Evolutionary conservation across 176 grass and related monocot genomes (phyloP).

Genomic region (Hsuehochloa calcarea): DNA sequence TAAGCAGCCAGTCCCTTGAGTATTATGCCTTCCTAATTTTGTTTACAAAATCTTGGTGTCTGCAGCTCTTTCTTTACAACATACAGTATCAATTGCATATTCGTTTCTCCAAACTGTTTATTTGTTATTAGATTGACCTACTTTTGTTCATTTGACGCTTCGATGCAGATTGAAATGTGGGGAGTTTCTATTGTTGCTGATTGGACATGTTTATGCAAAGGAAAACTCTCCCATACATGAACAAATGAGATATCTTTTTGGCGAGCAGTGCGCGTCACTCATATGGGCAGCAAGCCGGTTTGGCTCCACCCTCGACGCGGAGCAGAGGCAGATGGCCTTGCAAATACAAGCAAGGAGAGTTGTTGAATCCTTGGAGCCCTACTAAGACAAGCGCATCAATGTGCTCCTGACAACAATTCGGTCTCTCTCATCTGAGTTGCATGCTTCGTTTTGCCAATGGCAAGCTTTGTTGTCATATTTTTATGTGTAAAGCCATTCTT

Average conservation of each 20-base stretch:
- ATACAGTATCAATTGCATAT: not conserved
- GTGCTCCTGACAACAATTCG: not conserved
- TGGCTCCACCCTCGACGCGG: conserved; percentile 76
- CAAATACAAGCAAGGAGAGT: conserved; percentile 92
- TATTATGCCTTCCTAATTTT: conserved; percentile 5
- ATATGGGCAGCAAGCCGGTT: conserved; percentile 93
- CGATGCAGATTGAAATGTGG: conserved; percentile 86
- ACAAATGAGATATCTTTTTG: conserved; percentile 63
- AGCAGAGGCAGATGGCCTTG: conserved; percentile 86
- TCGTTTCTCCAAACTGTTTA: not conserved
- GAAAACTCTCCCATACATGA: conserved; percentile 91
- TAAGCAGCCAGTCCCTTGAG: not conserved
- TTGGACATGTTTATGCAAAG: conserved; percentile 71
- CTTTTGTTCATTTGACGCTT: conserved; percentile 3
- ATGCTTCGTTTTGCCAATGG: conserved; percentile 1
- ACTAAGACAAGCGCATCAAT: conserved; percentile 20
- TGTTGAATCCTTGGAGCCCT: conserved; percentile 76
- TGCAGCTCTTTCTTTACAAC: conserved; percentile 1
- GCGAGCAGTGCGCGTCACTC: conserved; percentile 77
- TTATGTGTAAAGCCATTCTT: conserved; percentile 37
- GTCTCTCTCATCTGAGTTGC: not conserved
- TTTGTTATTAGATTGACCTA: not conserved
- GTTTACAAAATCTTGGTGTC: not conserved
- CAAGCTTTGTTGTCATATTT: not conserved
- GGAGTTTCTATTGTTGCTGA: conserved; percentile 83